Conservation (phyloP, 805 yeast genomes). For the Starmerella ratchasimensis region DNA sequence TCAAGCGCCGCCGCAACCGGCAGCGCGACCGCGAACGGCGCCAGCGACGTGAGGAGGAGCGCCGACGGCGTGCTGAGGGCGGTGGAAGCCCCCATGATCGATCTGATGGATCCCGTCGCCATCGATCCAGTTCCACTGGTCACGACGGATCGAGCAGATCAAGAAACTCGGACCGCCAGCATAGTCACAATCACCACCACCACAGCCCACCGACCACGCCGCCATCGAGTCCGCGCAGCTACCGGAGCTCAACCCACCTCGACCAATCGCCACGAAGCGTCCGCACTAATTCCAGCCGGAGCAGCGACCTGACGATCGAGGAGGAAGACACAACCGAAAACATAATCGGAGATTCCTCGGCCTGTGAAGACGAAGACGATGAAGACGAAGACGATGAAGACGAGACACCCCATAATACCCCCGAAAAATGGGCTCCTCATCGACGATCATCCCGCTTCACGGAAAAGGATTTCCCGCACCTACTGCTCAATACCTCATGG, state of each 20-base stretch:
- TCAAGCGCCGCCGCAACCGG: slow-evolving; percentile 12
- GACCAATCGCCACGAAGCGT: no score
- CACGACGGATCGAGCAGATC: no score
- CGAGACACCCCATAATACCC: not conserved
- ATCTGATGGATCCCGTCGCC: not conserved
- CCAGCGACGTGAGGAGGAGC: slow-evolving; percentile 1
- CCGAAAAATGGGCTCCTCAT: slow-evolving; percentile 14
- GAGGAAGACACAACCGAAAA: no score
- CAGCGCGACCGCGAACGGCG: slow-evolving; percentile 14
- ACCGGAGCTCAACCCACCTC: no score
- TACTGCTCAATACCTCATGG: slow-evolving; percentile 12
- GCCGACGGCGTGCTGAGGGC: no score
- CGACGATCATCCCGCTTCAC: slow-evolving; percentile 13
- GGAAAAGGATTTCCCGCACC: slow-evolving; percentile 18
- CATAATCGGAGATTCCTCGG: no score
- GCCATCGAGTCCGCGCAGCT: no score
- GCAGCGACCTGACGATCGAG: not conserved
- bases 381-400: not conserved
- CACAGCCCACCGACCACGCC: no score
- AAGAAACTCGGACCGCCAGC: no score
- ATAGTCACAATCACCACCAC: no score
- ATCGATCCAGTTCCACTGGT: not conserved
- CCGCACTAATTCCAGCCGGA: not conserved
- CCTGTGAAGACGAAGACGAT: not conserved
- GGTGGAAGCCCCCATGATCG: no score